Percentiles rank a stretch among this genome's conserved stretches.
Evolutionary conservation across 345 rosid genomes (phyloP).

Genomic region (Aegle marmelos): DNA sequence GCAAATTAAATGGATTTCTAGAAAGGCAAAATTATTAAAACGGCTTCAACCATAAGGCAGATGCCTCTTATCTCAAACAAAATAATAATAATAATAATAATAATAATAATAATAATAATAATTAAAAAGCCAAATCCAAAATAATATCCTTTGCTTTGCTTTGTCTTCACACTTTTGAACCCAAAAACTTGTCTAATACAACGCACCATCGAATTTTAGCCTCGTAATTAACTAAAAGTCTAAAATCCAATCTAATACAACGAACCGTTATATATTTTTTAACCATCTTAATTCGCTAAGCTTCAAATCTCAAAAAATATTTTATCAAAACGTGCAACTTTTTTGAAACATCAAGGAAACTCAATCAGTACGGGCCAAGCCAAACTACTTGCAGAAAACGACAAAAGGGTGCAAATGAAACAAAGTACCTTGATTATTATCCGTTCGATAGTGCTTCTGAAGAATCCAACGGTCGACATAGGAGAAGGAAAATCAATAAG

Average conservation of each 20-base stretch:
- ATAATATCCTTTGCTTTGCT: not conserved
- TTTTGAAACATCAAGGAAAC: constrained; percentile 12
- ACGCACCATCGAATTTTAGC: not conserved
- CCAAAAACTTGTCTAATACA: not conserved
- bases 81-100: too few species aligned
- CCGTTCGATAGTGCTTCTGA: not conserved
- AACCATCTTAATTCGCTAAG: too few species aligned
- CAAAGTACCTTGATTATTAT: not conserved
- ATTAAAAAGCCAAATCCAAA: constrained; percentile 16
- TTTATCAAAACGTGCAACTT: not conserved
- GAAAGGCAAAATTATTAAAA: not conserved
- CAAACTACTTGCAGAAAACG: not conserved
- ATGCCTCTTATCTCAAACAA: not conserved
- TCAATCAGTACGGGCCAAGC: not conserved
- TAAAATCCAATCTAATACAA: not conserved
- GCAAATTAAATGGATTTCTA: not conserved
- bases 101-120: too few species aligned
- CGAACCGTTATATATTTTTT: not conserved
- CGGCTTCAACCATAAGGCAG: constrained; percentile 16
- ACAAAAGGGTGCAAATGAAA: not conserved
- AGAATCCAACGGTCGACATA: constrained; percentile 9
- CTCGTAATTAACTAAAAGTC: not conserved
- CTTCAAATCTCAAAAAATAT: not conserved
- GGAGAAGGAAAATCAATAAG: not conserved
- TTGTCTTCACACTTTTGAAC: not conserved